Evolutionary conservation across 345 rosid species (phyloP).

Genomic region (Boechera retrofracta): DNA sequence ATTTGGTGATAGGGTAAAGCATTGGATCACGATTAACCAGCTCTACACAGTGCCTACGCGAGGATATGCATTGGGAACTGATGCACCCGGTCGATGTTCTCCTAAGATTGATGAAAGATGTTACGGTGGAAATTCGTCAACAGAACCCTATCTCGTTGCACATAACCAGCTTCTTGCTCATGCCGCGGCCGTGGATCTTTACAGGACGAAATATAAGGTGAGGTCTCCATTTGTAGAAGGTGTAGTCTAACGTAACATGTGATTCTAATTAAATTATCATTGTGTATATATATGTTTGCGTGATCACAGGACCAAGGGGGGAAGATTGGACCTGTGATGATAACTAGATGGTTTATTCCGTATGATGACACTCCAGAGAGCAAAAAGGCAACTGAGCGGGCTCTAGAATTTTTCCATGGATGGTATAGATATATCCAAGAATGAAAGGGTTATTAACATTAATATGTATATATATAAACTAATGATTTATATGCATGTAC

Average conservation of each 20-base stretch:
- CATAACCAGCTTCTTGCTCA: conserved; percentile 36
- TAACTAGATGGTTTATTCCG: conserved; percentile 45
- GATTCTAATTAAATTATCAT: neutral
- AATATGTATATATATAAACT: neutral
- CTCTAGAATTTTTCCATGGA: conserved; percentile 32
- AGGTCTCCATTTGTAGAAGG: neutral
- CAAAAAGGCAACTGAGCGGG: conserved; percentile 24
- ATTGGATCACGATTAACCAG: conserved; percentile 57
- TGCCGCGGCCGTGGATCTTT: conserved; percentile 24
- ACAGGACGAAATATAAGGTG: conserved; percentile 36
- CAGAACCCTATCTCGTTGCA: conserved; percentile 30
- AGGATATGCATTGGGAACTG: conserved; percentile 42
- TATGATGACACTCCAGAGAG: neutral
- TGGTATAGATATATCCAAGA: conserved; percentile 14
- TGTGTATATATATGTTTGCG: neutral
- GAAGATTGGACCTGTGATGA: conserved; percentile 42
- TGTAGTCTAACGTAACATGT: neutral
- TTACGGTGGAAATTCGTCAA: conserved; percentile 38
- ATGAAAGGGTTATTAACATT: neutral
- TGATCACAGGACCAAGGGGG: conserved; percentile 9
- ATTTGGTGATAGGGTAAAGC: conserved; percentile 53
- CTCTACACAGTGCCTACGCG: conserved; percentile 32
- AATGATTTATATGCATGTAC: neutral
- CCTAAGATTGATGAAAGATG: conserved; percentile 20
- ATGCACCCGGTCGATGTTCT: conserved; percentile 59